These are phyloP conservation scores for Coemansia sp. DNA, from an alignment of 192 early-diverging fungal genomes.

Conservation along the genomic window DNA sequence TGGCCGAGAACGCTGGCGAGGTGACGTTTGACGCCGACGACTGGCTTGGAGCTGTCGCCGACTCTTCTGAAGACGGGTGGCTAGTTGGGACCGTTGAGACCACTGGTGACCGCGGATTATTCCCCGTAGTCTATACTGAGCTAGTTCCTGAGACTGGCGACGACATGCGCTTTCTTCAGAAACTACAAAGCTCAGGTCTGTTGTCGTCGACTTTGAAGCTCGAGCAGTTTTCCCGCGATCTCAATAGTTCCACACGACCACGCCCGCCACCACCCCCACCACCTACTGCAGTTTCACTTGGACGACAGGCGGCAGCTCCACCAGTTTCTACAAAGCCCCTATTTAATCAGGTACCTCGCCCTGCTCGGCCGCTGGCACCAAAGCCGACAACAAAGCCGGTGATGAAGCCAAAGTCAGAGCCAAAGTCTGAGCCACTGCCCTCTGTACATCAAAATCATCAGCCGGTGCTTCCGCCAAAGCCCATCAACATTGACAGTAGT, in stretches of 20 bases:
- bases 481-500: background rate
- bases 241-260: constrained; percentile 3
- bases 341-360: background rate
- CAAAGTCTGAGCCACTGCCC: background rate
- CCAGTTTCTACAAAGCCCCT: constrained; percentile 12
- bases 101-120: constrained; percentile 39
- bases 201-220: constrained; percentile 36
- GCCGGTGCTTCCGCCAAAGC: background rate
- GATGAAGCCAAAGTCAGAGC: background rate
- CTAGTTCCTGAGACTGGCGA: constrained; percentile 41
- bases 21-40: constrained; percentile 41
- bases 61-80: constrained; percentile 46
- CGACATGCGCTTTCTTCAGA: constrained; percentile 28
- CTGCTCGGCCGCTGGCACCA: background rate
- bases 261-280: constrained; percentile 4
- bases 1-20: constrained; percentile 48
- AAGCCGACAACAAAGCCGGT: constrained; percentile 20
- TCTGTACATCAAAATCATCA: constrained; percentile 1
- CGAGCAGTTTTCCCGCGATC: constrained; percentile 19
- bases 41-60: constrained; percentile 15
- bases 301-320: background rate
- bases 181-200: constrained; percentile 22
- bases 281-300: background rate
- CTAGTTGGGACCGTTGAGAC: constrained; percentile 30
- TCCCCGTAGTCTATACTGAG: constrained; percentile 48